A percentile compares a stretch with the other conserved stretches of the same genome.
These are phyloP conservation scores for Cokeromyces recurvatus DNA, from an alignment of 371 early-diverging fungal genomes.

Conservation along the genomic window DNA sequence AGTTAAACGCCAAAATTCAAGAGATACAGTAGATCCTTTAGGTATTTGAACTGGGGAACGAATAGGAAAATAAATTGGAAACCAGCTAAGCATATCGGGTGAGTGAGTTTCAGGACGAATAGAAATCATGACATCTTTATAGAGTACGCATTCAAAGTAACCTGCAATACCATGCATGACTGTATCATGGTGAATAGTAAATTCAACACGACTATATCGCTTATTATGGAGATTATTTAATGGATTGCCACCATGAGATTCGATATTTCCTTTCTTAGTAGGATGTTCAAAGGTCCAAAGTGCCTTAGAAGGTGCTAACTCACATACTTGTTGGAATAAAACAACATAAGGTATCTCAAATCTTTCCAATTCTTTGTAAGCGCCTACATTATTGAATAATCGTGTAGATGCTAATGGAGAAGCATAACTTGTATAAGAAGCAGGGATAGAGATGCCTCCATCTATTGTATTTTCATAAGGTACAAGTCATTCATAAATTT, in stretches of 20 bases:
- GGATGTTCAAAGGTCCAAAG: slow-evolving; percentile 88
- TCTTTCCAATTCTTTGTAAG: slow-evolving; percentile 60
- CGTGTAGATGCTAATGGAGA: slow-evolving; percentile 86
- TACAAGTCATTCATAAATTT: too few species aligned
- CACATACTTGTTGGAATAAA: slow-evolving; percentile 72
- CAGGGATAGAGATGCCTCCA: slow-evolving; percentile 89
- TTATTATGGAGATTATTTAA: slow-evolving; percentile 71
- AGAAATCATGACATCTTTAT: slow-evolving; percentile 78
- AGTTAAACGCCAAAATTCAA: slow-evolving; percentile 85
- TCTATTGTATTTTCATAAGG: too few species aligned
- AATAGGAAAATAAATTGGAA: slow-evolving; percentile 93
- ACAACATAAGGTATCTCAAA: slow-evolving; percentile 93
- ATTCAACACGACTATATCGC: slow-evolving; percentile 52
- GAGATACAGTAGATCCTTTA: slow-evolving; percentile 47
- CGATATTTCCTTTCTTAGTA: slow-evolving; percentile 21
- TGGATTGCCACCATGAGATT: slow-evolving; percentile 40
- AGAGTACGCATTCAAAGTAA: slow-evolving; percentile 88
- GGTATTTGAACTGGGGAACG: slow-evolving; percentile 68
- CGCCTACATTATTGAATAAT: slow-evolving; percentile 60
- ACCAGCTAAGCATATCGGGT: slow-evolving; percentile 94
- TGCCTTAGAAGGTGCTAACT: slow-evolving; percentile 62
- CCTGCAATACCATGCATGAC: slow-evolving; percentile 93
- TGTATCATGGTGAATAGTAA: slow-evolving; percentile 51
- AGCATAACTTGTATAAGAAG: slow-evolving; percentile 74
- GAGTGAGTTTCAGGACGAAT: slow-evolving; percentile 86